Percentiles rank a stretch among this genome's conserved stretches.
These are phyloP conservation scores for Viridothelium virens DNA, from an alignment of 495 filamentous ascomycete species.

Conservation along the genomic window DNA sequence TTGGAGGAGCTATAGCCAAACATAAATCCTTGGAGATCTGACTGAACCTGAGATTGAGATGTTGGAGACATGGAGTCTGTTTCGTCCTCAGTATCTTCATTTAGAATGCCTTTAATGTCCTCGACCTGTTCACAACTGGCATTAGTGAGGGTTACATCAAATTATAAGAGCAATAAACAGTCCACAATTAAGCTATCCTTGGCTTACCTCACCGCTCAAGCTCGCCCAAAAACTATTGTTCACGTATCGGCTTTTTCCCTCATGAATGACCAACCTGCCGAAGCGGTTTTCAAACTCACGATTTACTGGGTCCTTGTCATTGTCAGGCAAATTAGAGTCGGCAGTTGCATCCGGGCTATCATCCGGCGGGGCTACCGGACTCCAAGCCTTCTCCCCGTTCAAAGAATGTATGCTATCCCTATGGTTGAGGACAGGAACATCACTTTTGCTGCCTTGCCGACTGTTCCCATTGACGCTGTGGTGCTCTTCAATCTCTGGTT, in stretches of 20 bases:
- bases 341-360: constrained; percentile 13
- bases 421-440: constrained; percentile 13
- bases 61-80: constrained; percentile 53
- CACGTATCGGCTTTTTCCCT: constrained; percentile 73
- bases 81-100: constrained; percentile 60
- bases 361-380: constrained; percentile 12
- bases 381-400: constrained; percentile 1
- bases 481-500: constrained; percentile 34
- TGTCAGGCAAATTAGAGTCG: background rate
- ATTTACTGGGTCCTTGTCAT: constrained; percentile 13
- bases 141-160: constrained; percentile 10
- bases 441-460: constrained; percentile 12
- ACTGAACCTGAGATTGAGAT: constrained; percentile 24
- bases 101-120: constrained; percentile 62
- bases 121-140: constrained; percentile 48
- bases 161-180: background rate
- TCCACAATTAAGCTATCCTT: background rate
- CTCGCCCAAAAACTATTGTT: constrained; percentile 87
- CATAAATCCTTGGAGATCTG: constrained; percentile 55
- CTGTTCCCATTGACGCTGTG: constrained; percentile 21
- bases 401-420: constrained; percentile 18
- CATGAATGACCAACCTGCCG: constrained; percentile 75
- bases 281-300: constrained; percentile 54
- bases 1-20: constrained; percentile 44
- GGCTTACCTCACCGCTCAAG: constrained; percentile 67